Evolutionary conservation across 192 early-diverging fungal genomes (phyloP), one percentile per base, ranked within the genome.

Genomic region (Backusella luteola): DNA sequence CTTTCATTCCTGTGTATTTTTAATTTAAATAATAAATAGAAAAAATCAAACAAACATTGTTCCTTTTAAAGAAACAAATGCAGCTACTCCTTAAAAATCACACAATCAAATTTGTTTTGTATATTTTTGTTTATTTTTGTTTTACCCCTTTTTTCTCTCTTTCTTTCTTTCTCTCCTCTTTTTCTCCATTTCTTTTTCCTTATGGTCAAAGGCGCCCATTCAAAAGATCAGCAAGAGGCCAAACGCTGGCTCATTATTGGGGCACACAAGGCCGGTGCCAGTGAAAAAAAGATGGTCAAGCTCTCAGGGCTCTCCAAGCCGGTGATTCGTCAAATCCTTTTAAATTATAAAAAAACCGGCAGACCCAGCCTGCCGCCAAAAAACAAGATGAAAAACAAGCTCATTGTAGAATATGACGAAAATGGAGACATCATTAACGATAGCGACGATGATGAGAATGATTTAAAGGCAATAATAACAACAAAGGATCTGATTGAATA

Each of bases 201-300:
- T 29, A 63, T 63, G 56, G 12, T 14, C 9, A 63, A 63, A 29
- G 26, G 8, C 8, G 1, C 2, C 4, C 21, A 63, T 3, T 23
- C 9, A 34, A 29, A 34, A 34, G 71, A 78, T 29, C 36, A 41
- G n/a, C 34, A 72, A 14, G 78, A 79, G 39, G 78, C 78, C 14
- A 81, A 81, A 66, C 72, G 76, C 1, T 81, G 80, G 80, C 39
- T 81, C 23, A 75, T 81, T 8, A 41, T 81, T 8, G 80, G 80
- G 29, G 80, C 80, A 38, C 38, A 81, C n/a, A 73, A 78, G 73
- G 80, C 80, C 4, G 80, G 80, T 21, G 80, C 80, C 2, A 59
- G 67, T 52, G 73, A 77, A 66, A 81, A 73, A 53, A 34, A 66
- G 17, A 35, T 81, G 19, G 80, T 74, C 21, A 67, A 74, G 14